Base-by-base conservation (phyloP, 129 eudicot species). In the Mikania micrantha region DNA sequence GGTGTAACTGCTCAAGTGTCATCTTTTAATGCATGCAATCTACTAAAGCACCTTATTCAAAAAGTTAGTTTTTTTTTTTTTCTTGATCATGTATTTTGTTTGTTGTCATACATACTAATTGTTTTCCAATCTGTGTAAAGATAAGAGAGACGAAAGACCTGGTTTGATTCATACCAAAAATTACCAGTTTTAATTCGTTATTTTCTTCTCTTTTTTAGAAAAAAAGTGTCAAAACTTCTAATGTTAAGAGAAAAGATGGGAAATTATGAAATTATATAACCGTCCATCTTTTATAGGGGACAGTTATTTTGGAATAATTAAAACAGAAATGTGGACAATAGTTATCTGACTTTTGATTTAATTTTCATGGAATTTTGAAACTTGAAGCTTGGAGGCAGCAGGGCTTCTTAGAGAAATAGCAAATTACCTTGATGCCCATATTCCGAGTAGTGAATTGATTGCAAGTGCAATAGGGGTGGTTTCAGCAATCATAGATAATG, bases 391-490 rank as follows among this genome's bases (percentile, higher is more conserved):
- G 77, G 98, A 93, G 79, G 95, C 98, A 7, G 98, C 98, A 22
- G 98, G 98, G 40, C 65, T 93, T 75, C 84, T 93, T 50, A 82
- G 96, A 50, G 98, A 93, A 80, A n/a, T 93, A 70, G 98, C 98
- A 62, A 93, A 84, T 81, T 93, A 82, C 79, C 96, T 93, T 20
- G 98, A 93, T 67, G 80, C 96, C 42, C 80, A 93, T 78, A 86
- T 93, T 35, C 76, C 92, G 13, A 93, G 79, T 62, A 59, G 76
- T 25, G 88, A 93, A 70, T 70, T 93, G 77, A 89, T 89, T 73
- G 98, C 98, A 59, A 86, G 95, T 60, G 90, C 96, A n/a, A 89
- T 93, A 67, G 98, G 98, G 53, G 88, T 88, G 57, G 92, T 89
- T 20, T 88, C 98, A 1, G 98, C 98, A 66, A 67, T 88, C 6